Evolutionary conservation across 1,284 basidiomycete species (phyloP), one percentile per base, ranked within the genome.

Genomic region (Pascua sp.): DNA sequence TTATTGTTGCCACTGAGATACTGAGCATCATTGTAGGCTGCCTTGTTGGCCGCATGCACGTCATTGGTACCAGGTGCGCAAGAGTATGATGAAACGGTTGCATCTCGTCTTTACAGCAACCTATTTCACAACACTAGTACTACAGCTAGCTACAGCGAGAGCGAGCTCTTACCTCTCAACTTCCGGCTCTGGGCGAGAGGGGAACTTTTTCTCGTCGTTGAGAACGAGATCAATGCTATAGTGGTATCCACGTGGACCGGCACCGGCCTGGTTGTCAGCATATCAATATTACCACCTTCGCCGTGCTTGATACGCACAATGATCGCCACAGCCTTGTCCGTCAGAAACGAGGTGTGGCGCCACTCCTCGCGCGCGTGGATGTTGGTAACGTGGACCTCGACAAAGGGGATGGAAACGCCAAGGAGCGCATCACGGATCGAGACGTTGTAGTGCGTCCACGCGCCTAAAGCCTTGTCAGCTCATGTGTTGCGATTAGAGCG

Each of bases 331-430:
- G 55, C 55, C 36, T 38, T 43, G 36, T 74, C 75, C 8, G 66
- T 68, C 18, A 77, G 62, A 54, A 72, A 72, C 10, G 71, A 75
- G 47, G 75, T 70, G 50, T 77, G 76, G 24, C 76, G 61, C 61
- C 74, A 77, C 24, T 62, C 36, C 52, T 77, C 76, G 16, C 76
- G 57, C 1, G 72, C 69, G 53, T 77, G 74, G 18, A 72, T 65
- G 51, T 77, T 77, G 16, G 71, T 64, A 55, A 76, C 68, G 55
- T 76, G 76, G 5, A 66, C 70, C 60, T 76, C 76, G 54, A 77
- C 67, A 61, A 73, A 77, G 2, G 74, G 74, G n/a, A 73, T 61
- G 2, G 54, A 51, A 11, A 73, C 64, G 4, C 70, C 64, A 8
- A 66, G 36, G 1, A 77, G 57, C 1, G 74, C 75, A 56, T 77